Evolutionary conservation across 2,329 filamentous ascomycete species (phyloP), one percentile per base, ranked within the genome.

Genomic region (Lojkania enalia): DNA sequence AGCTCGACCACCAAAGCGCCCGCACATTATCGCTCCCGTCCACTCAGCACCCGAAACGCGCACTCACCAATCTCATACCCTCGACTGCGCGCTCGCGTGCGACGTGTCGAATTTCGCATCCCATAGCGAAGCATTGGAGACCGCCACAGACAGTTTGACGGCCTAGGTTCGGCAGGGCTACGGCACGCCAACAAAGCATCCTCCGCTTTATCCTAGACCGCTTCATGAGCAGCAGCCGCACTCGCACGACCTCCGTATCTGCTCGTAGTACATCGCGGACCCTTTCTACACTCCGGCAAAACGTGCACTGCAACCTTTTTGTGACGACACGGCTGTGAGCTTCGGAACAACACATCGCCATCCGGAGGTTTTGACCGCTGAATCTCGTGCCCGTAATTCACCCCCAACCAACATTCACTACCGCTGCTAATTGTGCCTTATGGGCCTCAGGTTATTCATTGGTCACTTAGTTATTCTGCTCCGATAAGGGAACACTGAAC

Each of bases 201-300:
- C 29, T 13, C 21, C 20, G 64, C 63, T 61, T 64, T 58, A 57
- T 64, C 61, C 59, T 41, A 23, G 38, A 31, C 27, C 38, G 32
- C 38, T 11, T 31, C 19, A 12, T 4, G 16, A 16, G 25, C 23
- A 16, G 29, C 33, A 4, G 20, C 20, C 35, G 31, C 30, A 33
- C 7, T 16, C 35, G 31, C 30, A 33, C 7, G 7, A 16, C 30
- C 30, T 16, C 11, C 30, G 7, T 11, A n/a, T n/a, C n/a, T n/a
- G n/a, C n/a, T n/a, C n/a, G n/a, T n/a, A n/a, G n/a, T n/a, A n/a
- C n/a, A n/a, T n/a, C n/a, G n/a, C 30, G 30, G 7, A 9, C 11
- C 30, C 23, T n/a, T 27, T n/a, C 23, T 27, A 27, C 23, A 27
- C n/a, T 27, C n/a, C n/a, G n/a, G n/a, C n/a, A n/a, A n/a, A n/a